These are phyloP conservation scores for Aegilops bicornis DNA, from an alignment of 176 grass and related monocot species.

Conservation along the genomic window DNA sequence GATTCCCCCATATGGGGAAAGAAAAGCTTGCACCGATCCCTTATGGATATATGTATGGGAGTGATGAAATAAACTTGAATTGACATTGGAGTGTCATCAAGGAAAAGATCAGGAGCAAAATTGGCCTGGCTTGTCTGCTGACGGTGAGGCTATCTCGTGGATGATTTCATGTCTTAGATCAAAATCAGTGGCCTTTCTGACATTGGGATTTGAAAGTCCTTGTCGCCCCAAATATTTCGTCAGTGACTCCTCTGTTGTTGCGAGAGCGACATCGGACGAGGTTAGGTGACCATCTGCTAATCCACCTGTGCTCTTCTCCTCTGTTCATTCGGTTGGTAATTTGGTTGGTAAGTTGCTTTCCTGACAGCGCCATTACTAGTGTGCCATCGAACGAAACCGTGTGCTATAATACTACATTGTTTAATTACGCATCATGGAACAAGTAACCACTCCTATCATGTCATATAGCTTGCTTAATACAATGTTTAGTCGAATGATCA, in stretches of 20 bases:
- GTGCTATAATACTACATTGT: neutral
- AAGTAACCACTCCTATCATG: neutral
- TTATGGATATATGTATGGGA: neutral
- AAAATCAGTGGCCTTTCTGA: conserved; percentile 10
- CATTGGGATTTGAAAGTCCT: neutral
- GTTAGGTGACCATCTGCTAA: conserved; percentile 18
- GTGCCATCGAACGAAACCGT: neutral
- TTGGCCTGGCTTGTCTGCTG: neutral
- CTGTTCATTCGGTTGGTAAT: neutral
- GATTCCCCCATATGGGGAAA: neutral
- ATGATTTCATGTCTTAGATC: neutral
- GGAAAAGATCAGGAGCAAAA: neutral
- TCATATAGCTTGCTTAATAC: neutral
- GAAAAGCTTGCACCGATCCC: neutral
- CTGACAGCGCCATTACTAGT: conserved; percentile 15
- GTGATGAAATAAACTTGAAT: neutral
- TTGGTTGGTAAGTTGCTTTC: conserved; percentile 40
- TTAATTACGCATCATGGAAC: neutral
- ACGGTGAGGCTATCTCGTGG: no score
- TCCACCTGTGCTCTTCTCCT: neutral
- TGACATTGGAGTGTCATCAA: neutral
- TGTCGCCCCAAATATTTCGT: neutral
- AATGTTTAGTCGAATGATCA: neutral
- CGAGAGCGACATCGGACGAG: conserved; percentile 37
- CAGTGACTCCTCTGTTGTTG: neutral